A percentile compares a stretch with the other conserved stretches of the same genome.
Conservation (phyloP, 306 rosid genomes). For the Pachyrhizus erosus region DNA sequence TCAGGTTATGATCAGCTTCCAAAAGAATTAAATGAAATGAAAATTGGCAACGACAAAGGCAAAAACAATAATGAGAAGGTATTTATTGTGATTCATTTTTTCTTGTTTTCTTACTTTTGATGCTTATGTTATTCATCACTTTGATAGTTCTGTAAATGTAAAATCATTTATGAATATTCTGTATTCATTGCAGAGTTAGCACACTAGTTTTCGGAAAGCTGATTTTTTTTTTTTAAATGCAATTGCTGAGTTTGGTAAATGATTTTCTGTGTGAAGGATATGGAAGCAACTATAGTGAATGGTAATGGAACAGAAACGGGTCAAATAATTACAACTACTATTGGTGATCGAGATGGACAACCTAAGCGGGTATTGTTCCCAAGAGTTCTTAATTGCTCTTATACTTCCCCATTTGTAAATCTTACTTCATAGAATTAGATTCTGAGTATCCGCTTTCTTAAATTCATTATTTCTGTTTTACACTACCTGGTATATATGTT, state of each 20-base stretch:
- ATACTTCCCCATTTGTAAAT: not conserved
- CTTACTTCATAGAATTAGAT: slow-evolving; percentile 12
- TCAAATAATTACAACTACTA: slow-evolving; percentile 77
- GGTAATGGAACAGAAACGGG: slow-evolving; percentile 95
- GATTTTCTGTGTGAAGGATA: slow-evolving; percentile 61
- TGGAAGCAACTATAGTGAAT: slow-evolving; percentile 66
- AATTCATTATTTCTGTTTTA: not conserved
- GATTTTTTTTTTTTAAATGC: not conserved
- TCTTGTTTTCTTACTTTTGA: slow-evolving; percentile 12
- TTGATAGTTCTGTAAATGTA: not conserved
- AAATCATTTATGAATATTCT: slow-evolving; percentile 20
- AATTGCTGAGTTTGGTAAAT: not conserved
- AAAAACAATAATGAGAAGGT: slow-evolving; percentile 75
- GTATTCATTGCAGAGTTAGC: not conserved
- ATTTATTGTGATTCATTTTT: not conserved
- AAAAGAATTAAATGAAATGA: slow-evolving; percentile 72
- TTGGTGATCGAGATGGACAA: slow-evolving; percentile 80
- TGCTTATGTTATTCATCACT: not conserved
- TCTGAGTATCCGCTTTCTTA: not conserved
- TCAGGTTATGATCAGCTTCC: slow-evolving; percentile 77
- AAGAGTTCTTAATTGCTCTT: slow-evolving; percentile 4
- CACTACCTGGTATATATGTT: not conserved
- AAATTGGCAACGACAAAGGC: slow-evolving; percentile 68
- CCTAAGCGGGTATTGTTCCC: slow-evolving; percentile 72
- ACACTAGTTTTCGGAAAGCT: not conserved